phyloP scores from a whole-genome alignment of 495 filamentous ascomycete genomes.

The Chaetomidium leptoderma region DNA sequence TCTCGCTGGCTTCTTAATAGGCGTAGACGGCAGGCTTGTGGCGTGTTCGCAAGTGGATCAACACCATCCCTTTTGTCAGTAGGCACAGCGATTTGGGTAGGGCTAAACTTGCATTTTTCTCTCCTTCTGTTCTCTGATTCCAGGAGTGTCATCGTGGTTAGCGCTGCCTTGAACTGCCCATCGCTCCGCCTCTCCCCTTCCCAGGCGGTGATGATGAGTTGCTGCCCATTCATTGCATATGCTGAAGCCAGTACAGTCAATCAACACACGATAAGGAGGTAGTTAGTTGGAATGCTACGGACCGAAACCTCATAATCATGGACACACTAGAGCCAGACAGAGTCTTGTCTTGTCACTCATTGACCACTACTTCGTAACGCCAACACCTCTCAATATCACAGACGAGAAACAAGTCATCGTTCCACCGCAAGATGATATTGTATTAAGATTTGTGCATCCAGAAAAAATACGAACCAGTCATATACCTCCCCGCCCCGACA shows the following conservation, averaged over 20 bases:
- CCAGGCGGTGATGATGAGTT: too few species aligned
- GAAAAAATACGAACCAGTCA: conserved; percentile 53
- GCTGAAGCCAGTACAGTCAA: too few species aligned
- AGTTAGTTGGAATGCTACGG: too few species aligned
- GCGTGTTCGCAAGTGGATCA: background rate
- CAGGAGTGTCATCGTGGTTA: background rate
- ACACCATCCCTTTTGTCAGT: conserved; percentile 3
- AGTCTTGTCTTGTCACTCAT: background rate
- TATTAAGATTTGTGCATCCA: conserved; percentile 42
- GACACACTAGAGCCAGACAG: too few species aligned
- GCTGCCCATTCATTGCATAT: too few species aligned
- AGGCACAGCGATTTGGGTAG: conserved; percentile 3
- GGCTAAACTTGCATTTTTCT: conserved; percentile 7
- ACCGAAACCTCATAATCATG: too few species aligned
- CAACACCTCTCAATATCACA: too few species aligned
- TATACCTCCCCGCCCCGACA: conserved; percentile 32
- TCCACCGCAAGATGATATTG: conserved; percentile 29
- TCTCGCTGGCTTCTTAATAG: conserved; percentile 1
- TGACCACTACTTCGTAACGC: background rate
- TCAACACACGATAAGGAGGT: too few species aligned
- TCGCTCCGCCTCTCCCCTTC: too few species aligned
- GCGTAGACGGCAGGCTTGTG: conserved; percentile 1
- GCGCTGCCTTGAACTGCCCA: background rate
- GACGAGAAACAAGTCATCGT: conserved; percentile 26
- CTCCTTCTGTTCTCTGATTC: background rate